Conservation (phyloP, 2,329 filamentous ascomycete species). For the Aspergillus fischeri region DNA sequence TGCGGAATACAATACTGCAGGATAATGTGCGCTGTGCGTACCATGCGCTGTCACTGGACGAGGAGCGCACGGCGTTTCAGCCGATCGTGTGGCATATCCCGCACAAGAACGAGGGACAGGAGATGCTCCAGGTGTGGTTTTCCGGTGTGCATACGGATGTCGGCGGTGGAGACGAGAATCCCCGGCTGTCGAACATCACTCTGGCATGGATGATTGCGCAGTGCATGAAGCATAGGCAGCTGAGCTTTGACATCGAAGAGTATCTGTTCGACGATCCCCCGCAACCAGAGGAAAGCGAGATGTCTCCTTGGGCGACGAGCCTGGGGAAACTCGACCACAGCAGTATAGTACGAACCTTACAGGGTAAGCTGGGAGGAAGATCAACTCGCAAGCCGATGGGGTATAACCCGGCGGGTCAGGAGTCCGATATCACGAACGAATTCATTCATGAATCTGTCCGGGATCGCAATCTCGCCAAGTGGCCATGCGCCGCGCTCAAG, state of each 20-base stretch:
- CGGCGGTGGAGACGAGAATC: constrained; percentile 44
- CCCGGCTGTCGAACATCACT: constrained; percentile 45
- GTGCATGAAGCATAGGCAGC: constrained; percentile 18
- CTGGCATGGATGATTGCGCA: constrained; percentile 57
- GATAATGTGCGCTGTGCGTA: constrained; percentile 41
- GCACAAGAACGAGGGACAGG: constrained; percentile 37
- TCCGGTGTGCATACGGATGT: constrained; percentile 45
- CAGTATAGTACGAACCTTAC: constrained; percentile 6
- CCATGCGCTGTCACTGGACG: constrained; percentile 44
- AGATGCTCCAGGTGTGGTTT: constrained; percentile 47
- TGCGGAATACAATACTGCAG: constrained; percentile 40
- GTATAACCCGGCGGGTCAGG: constrained; percentile 6
- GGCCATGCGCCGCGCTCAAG: neutral
- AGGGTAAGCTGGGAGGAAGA: constrained; percentile 6
- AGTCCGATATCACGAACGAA: constrained; percentile 6
- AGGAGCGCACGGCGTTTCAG: constrained; percentile 38
- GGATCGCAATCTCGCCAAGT: constrained; percentile 1
- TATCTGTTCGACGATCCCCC: constrained; percentile 18
- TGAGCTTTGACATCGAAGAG: constrained; percentile 15
- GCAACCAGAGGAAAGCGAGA: neutral
- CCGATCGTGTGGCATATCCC: constrained; percentile 43
- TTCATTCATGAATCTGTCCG: constrained; percentile 11
- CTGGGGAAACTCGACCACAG: constrained; percentile 6
- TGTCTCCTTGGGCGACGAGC: constrained; percentile 14
- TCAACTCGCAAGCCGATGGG: constrained; percentile 11